Evolutionary conservation across 1,284 basidiomycete genomes (phyloP).

Genomic region (Papiliotrema fonsecae): DNA sequence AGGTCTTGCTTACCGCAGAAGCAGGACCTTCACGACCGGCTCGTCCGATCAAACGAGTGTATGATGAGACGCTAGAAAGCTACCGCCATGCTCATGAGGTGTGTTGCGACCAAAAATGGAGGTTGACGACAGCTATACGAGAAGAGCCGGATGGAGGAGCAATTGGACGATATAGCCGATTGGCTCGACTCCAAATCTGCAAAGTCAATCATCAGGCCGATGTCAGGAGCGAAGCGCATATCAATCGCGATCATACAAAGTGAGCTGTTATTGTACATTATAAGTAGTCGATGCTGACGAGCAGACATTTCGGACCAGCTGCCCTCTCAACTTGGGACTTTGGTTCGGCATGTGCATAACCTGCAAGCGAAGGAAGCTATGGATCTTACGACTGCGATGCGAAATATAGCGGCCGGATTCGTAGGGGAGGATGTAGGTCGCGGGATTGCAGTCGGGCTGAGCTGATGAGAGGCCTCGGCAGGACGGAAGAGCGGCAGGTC

Average conservation of each 20-base stretch:
- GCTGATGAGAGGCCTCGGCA: slow-evolving; percentile 10
- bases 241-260: slow-evolving; percentile 36
- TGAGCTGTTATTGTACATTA: slow-evolving; percentile 9
- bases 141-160: slow-evolving; percentile 17
- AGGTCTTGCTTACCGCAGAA: slow-evolving; percentile 1
- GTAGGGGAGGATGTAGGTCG: slow-evolving; percentile 28
- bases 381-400: slow-evolving; percentile 24
- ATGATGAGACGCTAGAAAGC: slow-evolving; percentile 15
- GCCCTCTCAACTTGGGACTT: slow-evolving; percentile 11
- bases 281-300: background rate
- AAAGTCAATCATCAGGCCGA: slow-evolving; percentile 13
- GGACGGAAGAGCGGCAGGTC: slow-evolving; percentile 29
- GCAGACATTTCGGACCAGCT: slow-evolving; percentile 15
- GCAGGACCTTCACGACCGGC: slow-evolving; percentile 15
- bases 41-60: slow-evolving; percentile 20
- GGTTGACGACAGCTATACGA: slow-evolving; percentile 23
- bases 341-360: slow-evolving; percentile 6
- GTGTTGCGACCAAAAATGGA: too few relatives aligned
- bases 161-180: slow-evolving; percentile 31
- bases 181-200: slow-evolving; percentile 28
- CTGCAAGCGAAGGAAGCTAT: slow-evolving; percentile 25
- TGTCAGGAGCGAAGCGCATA: slow-evolving; percentile 20
- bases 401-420: slow-evolving; percentile 25
- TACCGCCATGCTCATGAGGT: slow-evolving; percentile 17
- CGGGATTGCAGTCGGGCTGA: background rate